These are phyloP conservation scores for Carallia brachiata DNA, from an alignment of 345 rosid species.

Conservation along the genomic window DNA sequence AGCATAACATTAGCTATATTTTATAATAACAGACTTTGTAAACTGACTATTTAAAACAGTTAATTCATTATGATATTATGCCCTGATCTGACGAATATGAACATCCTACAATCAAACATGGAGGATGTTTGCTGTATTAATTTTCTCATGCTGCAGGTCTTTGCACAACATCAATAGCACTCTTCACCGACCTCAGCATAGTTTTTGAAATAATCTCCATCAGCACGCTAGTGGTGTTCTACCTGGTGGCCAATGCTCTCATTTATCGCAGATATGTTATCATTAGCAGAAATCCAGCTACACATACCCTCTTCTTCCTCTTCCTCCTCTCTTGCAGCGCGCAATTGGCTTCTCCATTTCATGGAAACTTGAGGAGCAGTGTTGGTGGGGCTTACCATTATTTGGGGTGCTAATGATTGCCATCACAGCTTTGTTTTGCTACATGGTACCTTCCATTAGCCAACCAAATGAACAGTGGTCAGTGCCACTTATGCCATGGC, in stretches of 20 bases:
- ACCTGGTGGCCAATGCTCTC: slow-evolving; percentile 86
- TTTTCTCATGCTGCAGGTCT: slow-evolving; percentile 49
- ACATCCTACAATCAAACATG: too few relatives aligned
- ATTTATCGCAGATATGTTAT: slow-evolving; percentile 63
- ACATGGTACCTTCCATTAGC: slow-evolving; percentile 25
- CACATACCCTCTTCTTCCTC: slow-evolving; percentile 60
- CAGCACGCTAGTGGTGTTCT: slow-evolving; percentile 84
- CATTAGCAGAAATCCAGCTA: slow-evolving; percentile 43
- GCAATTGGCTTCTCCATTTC: slow-evolving; percentile 60
- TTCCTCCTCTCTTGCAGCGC: slow-evolving; percentile 58
- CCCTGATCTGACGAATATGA: too few relatives aligned
- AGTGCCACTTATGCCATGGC: slow-evolving; percentile 96
- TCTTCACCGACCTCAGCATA: slow-evolving; percentile 72
- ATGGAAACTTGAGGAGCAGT: slow-evolving; percentile 52
- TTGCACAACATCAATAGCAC: slow-evolving; percentile 87
- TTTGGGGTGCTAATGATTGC: slow-evolving; percentile 37
- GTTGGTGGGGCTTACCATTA: slow-evolving; percentile 49
- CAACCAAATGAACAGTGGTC: slow-evolving; percentile 51
- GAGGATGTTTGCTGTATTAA: too few relatives aligned
- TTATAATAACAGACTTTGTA: too few relatives aligned
- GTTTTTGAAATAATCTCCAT: slow-evolving; percentile 72
- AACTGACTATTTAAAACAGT: too few relatives aligned
- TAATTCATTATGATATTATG: too few relatives aligned
- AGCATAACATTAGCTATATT: too few relatives aligned
- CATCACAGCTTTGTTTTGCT: slow-evolving; percentile 51